These are phyloP conservation scores for Sonneratia caseolaris DNA, from an alignment of 345 rosid species.

Conservation along the genomic window DNA sequence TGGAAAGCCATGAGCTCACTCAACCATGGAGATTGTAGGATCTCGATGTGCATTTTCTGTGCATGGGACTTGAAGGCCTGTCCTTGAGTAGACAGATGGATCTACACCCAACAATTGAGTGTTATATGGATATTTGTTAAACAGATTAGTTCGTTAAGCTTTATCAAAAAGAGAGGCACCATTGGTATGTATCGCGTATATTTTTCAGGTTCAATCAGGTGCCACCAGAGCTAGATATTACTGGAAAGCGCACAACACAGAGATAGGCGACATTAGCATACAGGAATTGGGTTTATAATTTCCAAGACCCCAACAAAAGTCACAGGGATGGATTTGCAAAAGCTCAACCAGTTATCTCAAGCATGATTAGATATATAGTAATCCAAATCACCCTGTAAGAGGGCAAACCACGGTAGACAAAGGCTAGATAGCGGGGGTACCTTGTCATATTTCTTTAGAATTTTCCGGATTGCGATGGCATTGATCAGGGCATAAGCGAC, in stretches of 20 bases:
- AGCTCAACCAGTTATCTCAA: not conserved
- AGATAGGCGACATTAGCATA: not conserved
- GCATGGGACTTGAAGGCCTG: slow-evolving; percentile 82
- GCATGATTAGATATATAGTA: not conserved
- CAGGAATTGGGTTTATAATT: not conserved
- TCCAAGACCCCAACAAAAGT: not conserved
- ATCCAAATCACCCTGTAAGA: not conserved
- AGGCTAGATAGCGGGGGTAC: slow-evolving; percentile 13
- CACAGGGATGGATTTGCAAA: too few species aligned
- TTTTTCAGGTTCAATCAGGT: too few species aligned
- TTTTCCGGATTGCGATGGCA: slow-evolving; percentile 74
- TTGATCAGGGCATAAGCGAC: slow-evolving; percentile 81
- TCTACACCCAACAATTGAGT: slow-evolving; percentile 17
- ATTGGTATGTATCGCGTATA: too few species aligned
- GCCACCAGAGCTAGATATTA: too few species aligned
- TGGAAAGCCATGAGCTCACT: slow-evolving; percentile 91
- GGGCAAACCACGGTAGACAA: not conserved
- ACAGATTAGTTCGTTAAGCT: too few species aligned
- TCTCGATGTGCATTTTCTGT: slow-evolving; percentile 76
- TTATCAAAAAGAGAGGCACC: not conserved
- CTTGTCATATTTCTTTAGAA: slow-evolving; percentile 94
- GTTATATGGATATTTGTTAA: not conserved
- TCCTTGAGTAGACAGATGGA: slow-evolving; percentile 89
- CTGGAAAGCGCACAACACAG: not conserved
- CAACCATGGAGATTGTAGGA: slow-evolving; percentile 92